These are phyloP conservation scores for Fusarium duplospermum DNA, from an alignment of 2,329 filamentous ascomycete genomes.

Conservation along the genomic window DNA sequence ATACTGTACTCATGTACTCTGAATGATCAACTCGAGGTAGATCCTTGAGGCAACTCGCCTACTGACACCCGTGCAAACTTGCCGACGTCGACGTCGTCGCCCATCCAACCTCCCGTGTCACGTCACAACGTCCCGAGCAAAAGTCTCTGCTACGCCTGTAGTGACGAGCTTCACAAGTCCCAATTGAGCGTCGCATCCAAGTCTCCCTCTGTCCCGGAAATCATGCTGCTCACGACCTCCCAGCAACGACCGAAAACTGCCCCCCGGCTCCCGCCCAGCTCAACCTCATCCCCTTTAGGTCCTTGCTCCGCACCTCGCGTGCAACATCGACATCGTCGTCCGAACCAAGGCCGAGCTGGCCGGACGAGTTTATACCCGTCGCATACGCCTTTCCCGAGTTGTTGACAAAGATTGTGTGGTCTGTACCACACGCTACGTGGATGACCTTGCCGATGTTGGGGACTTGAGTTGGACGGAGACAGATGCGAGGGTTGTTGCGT, in stretches of 20 bases:
- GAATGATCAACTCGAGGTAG: not conserved
- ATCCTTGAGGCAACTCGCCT: not conserved
- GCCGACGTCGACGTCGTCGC: not conserved
- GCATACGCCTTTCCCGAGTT: slow-evolving; percentile 62
- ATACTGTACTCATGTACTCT: not conserved
- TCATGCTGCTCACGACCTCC: not conserved
- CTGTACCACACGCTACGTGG: slow-evolving; percentile 68
- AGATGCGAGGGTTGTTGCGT: slow-evolving; percentile 66
- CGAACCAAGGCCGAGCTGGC: slow-evolving; percentile 76
- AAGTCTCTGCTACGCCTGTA: not conserved
- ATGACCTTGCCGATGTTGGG: slow-evolving; percentile 63
- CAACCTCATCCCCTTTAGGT: not conserved
- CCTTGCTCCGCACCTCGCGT: slow-evolving; percentile 1
- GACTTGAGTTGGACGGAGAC: slow-evolving; percentile 66
- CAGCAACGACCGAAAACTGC: slow-evolving; percentile 8
- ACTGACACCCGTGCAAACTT: not conserved
- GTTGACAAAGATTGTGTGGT: slow-evolving; percentile 75
- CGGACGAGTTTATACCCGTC: slow-evolving; percentile 78
- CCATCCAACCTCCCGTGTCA: not conserved
- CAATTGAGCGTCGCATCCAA: not conserved
- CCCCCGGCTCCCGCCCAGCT: slow-evolving; percentile 20
- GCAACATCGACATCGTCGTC: slow-evolving; percentile 66
- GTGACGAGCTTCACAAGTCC: not conserved
- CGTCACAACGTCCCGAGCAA: not conserved
- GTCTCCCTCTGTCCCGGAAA: not conserved